Conservation (phyloP, 225 moss, liverwort and hornwort species). For the Climacium dendroides region DNA sequence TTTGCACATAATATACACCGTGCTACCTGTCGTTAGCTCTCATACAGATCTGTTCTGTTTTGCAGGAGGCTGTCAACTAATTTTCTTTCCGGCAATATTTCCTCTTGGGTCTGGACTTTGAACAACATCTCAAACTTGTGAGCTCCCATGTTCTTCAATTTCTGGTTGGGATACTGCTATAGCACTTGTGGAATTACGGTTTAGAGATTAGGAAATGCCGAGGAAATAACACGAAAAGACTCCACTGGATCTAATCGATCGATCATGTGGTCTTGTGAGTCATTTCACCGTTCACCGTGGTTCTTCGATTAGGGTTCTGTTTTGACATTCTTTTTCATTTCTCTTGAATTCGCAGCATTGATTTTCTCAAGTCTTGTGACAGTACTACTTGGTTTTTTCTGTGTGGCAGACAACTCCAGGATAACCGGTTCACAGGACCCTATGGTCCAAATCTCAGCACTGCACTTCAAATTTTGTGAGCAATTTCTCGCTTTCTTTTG, state of each 20-base stretch:
- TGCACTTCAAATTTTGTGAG: neutral
- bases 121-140: slow-evolving; percentile 6
- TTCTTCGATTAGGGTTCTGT: neutral
- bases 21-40: neutral
- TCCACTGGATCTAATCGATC: too few relatives aligned
- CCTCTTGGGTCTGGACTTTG: slow-evolving; percentile 7
- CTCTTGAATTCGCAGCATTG: neutral
- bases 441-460: neutral
- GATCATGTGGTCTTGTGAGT: neutral
- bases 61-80: slow-evolving; percentile 12
- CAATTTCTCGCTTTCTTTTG: neutral
- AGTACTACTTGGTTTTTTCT: neutral
- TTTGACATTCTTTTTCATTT: neutral
- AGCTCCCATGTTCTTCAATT: neutral
- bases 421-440: slow-evolving; percentile 1
- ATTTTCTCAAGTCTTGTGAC: neutral
- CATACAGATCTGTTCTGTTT: neutral
- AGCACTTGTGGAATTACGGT: neutral
- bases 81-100: neutral
- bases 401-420: slow-evolving; percentile 11
- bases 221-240: neutral
- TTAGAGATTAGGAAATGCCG: neutral
- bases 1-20: neutral
- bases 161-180: neutral
- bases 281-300: neutral